Percentiles rank a stretch among this genome's conserved stretches.
These are phyloP conservation scores for Sonneratia alba DNA, from an alignment of 345 rosid species.

Conservation along the genomic window DNA sequence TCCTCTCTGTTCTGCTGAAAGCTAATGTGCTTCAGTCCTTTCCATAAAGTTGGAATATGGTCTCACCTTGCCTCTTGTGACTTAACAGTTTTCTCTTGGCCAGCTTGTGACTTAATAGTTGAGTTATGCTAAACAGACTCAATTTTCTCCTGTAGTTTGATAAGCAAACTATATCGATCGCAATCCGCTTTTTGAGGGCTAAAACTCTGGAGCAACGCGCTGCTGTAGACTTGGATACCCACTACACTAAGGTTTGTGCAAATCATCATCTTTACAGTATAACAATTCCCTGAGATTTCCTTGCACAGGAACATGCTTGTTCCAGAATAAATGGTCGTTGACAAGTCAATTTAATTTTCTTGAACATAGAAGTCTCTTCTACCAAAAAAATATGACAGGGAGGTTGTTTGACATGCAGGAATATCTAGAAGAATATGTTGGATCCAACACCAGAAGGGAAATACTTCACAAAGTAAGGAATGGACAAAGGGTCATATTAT, in stretches of 20 bases:
- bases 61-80: neutral
- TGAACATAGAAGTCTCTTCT: neutral
- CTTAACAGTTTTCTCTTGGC: neutral
- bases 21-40: neutral
- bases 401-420: slow-evolving; percentile 34
- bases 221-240: slow-evolving; percentile 94
- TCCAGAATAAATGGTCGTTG: neutral
- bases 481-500: neutral
- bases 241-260: slow-evolving; percentile 59
- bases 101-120: neutral
- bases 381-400: neutral
- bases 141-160: slow-evolving; percentile 35
- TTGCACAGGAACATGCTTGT: neutral
- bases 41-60: neutral
- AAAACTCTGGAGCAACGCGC: slow-evolving; percentile 87
- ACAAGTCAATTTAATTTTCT: neutral
- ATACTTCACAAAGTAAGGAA: slow-evolving; percentile 60
- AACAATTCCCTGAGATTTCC: neutral
- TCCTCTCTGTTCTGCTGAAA: neutral
- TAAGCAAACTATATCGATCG: slow-evolving; percentile 52
- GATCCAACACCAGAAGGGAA: slow-evolving; percentile 50
- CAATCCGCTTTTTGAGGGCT: slow-evolving; percentile 73
- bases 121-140: neutral
- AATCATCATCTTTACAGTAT: neutral
- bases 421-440: slow-evolving; percentile 70